Conservation (phyloP, 2,329 filamentous ascomycete genomes). For the Thielaviopsis musarum region DNA sequence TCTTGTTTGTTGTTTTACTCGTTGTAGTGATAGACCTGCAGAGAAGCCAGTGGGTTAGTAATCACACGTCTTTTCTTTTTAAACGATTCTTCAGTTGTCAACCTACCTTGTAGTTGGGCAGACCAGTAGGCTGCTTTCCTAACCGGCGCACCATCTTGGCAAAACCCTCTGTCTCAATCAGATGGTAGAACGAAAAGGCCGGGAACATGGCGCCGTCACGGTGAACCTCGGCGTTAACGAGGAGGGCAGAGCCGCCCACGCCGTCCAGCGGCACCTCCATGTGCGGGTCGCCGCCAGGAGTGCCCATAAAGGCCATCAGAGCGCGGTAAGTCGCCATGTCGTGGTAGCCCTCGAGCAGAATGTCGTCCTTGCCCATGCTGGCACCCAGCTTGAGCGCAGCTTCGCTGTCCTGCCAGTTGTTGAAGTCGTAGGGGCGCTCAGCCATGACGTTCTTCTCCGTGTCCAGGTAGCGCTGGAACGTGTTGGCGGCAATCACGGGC, state of each 20-base stretch:
- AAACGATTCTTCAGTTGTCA: background rate
- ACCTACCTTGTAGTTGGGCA: slow-evolving; percentile 90
- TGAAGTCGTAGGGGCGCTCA: slow-evolving; percentile 85
- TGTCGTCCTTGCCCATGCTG: slow-evolving; percentile 79
- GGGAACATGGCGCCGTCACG: slow-evolving; percentile 98
- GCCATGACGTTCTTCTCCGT: slow-evolving; percentile 49
- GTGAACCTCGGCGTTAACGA: slow-evolving; percentile 95
- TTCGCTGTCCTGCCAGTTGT: slow-evolving; percentile 88
- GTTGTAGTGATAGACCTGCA: slow-evolving; percentile 75
- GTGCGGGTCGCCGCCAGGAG: slow-evolving; percentile 34
- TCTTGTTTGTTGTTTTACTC: slow-evolving; percentile 35
- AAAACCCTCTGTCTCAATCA: slow-evolving; percentile 96
- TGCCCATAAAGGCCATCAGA: slow-evolving; percentile 73
- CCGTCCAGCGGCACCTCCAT: slow-evolving; percentile 68
- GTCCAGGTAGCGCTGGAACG: slow-evolving; percentile 75
- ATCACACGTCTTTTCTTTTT: background rate
- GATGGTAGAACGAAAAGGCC: slow-evolving; percentile 84
- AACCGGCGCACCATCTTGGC: slow-evolving; percentile 88
- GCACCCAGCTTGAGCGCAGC: slow-evolving; percentile 58
- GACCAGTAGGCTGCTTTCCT: slow-evolving; percentile 70
- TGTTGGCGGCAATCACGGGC: slow-evolving; percentile 87
- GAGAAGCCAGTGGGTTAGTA: slow-evolving; percentile 11
- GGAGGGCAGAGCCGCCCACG: slow-evolving; percentile 77
- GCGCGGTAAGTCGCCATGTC: slow-evolving; percentile 86
- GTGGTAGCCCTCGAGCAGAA: slow-evolving; percentile 80